Conservation (phyloP, 2,329 filamentous ascomycete genomes). For the Fusarium verrucosum region DNA sequence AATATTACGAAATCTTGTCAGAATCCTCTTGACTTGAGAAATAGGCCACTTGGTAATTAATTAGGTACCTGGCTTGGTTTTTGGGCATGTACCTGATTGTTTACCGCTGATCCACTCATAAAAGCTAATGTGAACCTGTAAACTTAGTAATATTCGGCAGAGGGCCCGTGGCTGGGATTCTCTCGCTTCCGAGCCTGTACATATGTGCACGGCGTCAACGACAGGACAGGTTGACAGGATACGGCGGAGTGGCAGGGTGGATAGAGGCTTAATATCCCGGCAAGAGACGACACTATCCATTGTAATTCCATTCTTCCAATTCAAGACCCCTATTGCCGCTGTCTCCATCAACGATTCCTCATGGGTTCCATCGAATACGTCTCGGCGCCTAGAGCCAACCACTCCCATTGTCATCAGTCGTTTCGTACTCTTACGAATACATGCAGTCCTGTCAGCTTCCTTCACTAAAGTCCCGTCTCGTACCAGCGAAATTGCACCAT, state of each 20-base stretch:
- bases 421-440: conserved; percentile 27
- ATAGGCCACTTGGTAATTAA: neutral
- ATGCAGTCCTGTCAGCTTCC: conserved; percentile 8
- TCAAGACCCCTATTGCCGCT: conserved; percentile 17
- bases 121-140: conserved; percentile 4
- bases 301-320: conserved; percentile 30
- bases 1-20: conserved; percentile 7
- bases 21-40: conserved; percentile 5
- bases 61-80: too few species aligned
- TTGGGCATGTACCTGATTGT: conserved; percentile 22
- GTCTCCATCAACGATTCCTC: conserved; percentile 17
- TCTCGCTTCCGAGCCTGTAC: conserved; percentile 21
- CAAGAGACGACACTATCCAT: conserved; percentile 22
- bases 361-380: conserved; percentile 10
- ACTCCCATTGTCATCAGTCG: conserved; percentile 9
- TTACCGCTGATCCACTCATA: conserved; percentile 17
- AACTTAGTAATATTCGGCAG: conserved; percentile 16
- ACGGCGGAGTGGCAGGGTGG: neutral
- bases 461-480: conserved; percentile 3
- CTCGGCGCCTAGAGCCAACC: conserved; percentile 13
- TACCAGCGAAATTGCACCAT: conserved; percentile 27
- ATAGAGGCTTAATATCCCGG: conserved; percentile 24
- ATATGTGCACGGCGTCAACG: conserved; percentile 22
- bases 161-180: conserved; percentile 36
- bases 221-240: neutral